phyloP scores from a whole-genome alignment of 106 monocot species.

The Triglochin maritima region DNA sequence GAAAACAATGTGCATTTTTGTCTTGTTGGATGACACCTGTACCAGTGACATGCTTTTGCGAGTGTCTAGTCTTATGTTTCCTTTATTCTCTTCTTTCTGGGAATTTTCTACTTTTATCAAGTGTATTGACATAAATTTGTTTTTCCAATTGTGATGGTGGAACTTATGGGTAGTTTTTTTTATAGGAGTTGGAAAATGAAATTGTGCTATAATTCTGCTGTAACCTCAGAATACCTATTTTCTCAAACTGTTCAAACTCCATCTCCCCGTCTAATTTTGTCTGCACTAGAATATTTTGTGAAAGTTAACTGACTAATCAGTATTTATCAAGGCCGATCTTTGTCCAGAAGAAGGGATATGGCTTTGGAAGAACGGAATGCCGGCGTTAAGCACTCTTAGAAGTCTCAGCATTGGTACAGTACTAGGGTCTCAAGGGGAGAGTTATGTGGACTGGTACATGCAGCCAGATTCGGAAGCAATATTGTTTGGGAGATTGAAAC shows the following conservation, averaged over 20 bases:
- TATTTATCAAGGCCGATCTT: conserved; percentile 53
- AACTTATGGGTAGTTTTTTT: too few relatives aligned
- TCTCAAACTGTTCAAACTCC: not conserved
- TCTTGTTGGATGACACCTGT: too few relatives aligned
- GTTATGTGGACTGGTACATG: conserved; percentile 66
- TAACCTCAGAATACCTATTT: not conserved
- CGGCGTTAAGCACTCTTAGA: conserved; percentile 69
- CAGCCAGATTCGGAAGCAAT: conserved; percentile 35
- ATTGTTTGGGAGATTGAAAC: conserved; percentile 51
- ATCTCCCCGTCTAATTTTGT: not conserved
- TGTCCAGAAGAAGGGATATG: conserved; percentile 92
- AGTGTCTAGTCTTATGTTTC: too few relatives aligned
- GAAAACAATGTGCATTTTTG: too few relatives aligned
- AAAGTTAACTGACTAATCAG: not conserved
- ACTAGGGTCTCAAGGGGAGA: conserved; percentile 60
- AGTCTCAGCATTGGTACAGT: conserved; percentile 59
- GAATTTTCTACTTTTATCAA: too few relatives aligned
- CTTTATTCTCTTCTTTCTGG: too few relatives aligned
- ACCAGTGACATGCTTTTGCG: too few relatives aligned
- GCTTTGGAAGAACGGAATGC: conserved; percentile 78
- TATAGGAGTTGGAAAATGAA: too few relatives aligned
- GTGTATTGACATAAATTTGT: too few relatives aligned
- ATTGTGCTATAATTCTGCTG: too few relatives aligned
- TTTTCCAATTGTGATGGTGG: too few relatives aligned
- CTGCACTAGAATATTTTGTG: not conserved